phyloP scores from a whole-genome alignment of 2,329 filamentous ascomycete genomes.

The Chalaropsis thielavioides region DNA sequence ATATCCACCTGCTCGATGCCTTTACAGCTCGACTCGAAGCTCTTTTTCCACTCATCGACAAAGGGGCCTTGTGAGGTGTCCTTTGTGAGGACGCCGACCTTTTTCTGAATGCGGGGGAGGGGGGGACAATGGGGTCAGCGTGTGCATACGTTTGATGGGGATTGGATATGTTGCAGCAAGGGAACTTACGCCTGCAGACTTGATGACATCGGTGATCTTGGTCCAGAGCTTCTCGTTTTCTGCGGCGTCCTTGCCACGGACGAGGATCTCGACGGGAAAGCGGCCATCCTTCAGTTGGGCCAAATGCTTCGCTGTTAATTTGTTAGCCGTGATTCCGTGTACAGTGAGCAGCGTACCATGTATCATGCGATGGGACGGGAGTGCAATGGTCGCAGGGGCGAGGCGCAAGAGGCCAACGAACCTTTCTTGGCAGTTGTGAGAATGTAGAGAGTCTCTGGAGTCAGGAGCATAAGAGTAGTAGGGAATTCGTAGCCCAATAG shows the following conservation, averaged over 20 bases:
- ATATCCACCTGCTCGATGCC: slow-evolving; percentile 84
- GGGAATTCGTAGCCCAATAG: slow-evolving; percentile 97
- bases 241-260: slow-evolving; percentile 79
- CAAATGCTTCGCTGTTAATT: slow-evolving; percentile 63
- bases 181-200: slow-evolving; percentile 60
- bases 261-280: slow-evolving; percentile 79
- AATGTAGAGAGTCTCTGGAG: slow-evolving; percentile 73
- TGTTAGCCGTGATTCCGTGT: not conserved
- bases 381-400: not conserved
- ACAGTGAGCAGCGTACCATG: not conserved
- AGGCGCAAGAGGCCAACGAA: slow-evolving; percentile 27
- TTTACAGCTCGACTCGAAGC: slow-evolving; percentile 62
- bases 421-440: slow-evolving; percentile 97
- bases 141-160: not conserved
- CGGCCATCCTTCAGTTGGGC: slow-evolving; percentile 86
- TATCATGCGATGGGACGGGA: not conserved
- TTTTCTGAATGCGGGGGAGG: slow-evolving; percentile 55
- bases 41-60: slow-evolving; percentile 88
- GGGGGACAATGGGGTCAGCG: slow-evolving; percentile 14
- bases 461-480: slow-evolving; percentile 86
- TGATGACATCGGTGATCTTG: slow-evolving; percentile 74
- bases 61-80: slow-evolving; percentile 78
- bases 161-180: slow-evolving; percentile 6
- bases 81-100: slow-evolving; percentile 75
- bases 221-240: slow-evolving; percentile 85